Percentiles rank a stretch among this genome's conserved stretches.
These are phyloP conservation scores for Rhododendron henanense DNA, from an alignment of 148 eudicot species.

Conservation along the genomic window DNA sequence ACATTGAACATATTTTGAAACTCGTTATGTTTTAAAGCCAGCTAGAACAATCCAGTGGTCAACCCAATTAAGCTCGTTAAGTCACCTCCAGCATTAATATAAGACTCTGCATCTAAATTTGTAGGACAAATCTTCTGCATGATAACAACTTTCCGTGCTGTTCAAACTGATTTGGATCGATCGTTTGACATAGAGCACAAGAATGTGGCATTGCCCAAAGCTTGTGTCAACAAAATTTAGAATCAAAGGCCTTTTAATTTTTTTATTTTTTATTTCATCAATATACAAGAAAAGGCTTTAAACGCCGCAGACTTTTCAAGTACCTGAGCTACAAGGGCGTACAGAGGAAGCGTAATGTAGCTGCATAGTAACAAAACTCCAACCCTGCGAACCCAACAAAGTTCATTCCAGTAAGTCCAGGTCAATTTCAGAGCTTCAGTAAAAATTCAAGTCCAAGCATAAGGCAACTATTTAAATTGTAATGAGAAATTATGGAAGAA, in stretches of 20 bases:
- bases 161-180: not conserved
- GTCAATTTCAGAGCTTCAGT: not conserved
- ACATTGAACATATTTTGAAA: not conserved
- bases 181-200: not conserved
- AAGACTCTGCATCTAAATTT: no score
- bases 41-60: no score
- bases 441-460: not conserved
- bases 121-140: not conserved
- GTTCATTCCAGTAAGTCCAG: not conserved
- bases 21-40: not conserved
- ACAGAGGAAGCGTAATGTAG: constrained; percentile 79
- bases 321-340: constrained; percentile 49
- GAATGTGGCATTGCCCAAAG: not conserved
- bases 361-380: constrained; percentile 64
- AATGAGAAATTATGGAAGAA: not conserved
- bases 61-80: no score
- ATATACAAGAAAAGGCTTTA: no score
- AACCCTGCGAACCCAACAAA: constrained; percentile 39
- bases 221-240: not conserved
- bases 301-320: no score
- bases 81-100: no score
- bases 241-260: no score
- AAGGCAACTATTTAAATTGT: not conserved
- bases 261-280: no score
- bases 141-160: not conserved